Evolutionary conservation across 2,329 filamentous ascomycete species (phyloP).

Genomic region (Xylariaceae sp.): DNA sequence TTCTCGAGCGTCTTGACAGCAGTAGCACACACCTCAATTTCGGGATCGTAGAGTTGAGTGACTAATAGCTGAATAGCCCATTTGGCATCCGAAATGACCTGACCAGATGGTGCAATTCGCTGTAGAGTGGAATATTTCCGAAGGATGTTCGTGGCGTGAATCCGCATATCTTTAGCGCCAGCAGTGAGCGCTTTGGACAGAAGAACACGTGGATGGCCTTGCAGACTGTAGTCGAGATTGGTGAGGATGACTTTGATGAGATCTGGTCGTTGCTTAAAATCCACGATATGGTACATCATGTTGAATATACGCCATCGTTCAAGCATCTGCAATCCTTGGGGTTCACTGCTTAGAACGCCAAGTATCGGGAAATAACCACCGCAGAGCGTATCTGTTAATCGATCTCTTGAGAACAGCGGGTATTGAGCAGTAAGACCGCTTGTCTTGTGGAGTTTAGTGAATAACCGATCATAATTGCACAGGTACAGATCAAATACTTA

Average conservation of each 20-base stretch:
- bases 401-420: constrained; percentile 83
- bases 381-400: constrained; percentile 82
- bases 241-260: constrained; percentile 83
- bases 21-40: constrained; percentile 93
- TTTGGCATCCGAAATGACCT: constrained; percentile 66
- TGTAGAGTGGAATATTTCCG: constrained; percentile 76
- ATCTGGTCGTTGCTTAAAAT: constrained; percentile 86
- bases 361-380: constrained; percentile 93
- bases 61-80: constrained; percentile 97
- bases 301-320: constrained; percentile 98
- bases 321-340: constrained; percentile 81
- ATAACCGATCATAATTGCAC: not conserved
- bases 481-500: constrained; percentile 39
- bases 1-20: constrained; percentile 97
- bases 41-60: constrained; percentile 96
- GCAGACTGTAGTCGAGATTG: constrained; percentile 87
- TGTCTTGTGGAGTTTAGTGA: constrained; percentile 43
- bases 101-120: constrained; percentile 36
- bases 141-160: constrained; percentile 81
- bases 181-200: constrained; percentile 91
- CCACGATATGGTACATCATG: constrained; percentile 99
- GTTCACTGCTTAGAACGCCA: constrained; percentile 79
- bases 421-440: constrained; percentile 75
- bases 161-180: constrained; percentile 86
- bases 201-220: constrained; percentile 86